These are phyloP conservation scores for Naumovozyma castellii DNA, from an alignment of 805 yeast genomes.

Conservation along the genomic window DNA sequence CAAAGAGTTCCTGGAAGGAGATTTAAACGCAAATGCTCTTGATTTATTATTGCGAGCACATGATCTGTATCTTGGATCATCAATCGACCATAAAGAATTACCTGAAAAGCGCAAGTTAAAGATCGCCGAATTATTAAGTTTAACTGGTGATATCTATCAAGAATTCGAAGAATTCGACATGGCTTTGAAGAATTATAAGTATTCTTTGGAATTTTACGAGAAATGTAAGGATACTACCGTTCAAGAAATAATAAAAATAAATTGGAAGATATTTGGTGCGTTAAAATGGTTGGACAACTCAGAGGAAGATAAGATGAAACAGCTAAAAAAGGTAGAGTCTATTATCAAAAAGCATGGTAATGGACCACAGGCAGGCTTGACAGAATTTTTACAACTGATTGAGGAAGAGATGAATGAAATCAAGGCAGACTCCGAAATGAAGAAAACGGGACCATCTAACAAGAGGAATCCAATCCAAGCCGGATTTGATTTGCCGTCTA, in stretches of 20 bases:
- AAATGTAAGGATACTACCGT: slow-evolving; percentile 29
- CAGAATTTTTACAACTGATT: background rate
- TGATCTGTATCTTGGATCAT: slow-evolving; percentile 24
- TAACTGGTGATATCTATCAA: slow-evolving; percentile 81
- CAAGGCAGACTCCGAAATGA: background rate
- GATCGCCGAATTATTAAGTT: slow-evolving; percentile 63
- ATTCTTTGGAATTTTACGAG: slow-evolving; percentile 36
- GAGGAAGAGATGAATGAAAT: background rate
- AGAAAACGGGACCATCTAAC: background rate
- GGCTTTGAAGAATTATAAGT: slow-evolving; percentile 59
- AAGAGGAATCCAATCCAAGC: background rate
- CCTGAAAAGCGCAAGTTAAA: slow-evolving; percentile 29
- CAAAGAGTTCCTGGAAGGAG: slow-evolving; percentile 10
- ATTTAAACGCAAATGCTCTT: slow-evolving; percentile 73
- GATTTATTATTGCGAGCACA: slow-evolving; percentile 71
- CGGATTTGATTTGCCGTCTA: background rate
- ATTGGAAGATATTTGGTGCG: slow-evolving; percentile 15
- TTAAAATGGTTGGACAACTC: slow-evolving; percentile 15
- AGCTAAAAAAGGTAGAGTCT: slow-evolving; percentile 19
- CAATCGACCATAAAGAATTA: background rate
- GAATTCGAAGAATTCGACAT: slow-evolving; percentile 83
- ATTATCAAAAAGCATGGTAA: slow-evolving; percentile 25
- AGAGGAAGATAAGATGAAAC: slow-evolving; percentile 1
- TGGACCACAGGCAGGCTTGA: background rate
- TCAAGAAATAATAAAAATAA: slow-evolving; percentile 7